Base-by-base conservation (phyloP, 1,284 basidiomycete genomes). In the Apiotrichum montevideense region DNA sequence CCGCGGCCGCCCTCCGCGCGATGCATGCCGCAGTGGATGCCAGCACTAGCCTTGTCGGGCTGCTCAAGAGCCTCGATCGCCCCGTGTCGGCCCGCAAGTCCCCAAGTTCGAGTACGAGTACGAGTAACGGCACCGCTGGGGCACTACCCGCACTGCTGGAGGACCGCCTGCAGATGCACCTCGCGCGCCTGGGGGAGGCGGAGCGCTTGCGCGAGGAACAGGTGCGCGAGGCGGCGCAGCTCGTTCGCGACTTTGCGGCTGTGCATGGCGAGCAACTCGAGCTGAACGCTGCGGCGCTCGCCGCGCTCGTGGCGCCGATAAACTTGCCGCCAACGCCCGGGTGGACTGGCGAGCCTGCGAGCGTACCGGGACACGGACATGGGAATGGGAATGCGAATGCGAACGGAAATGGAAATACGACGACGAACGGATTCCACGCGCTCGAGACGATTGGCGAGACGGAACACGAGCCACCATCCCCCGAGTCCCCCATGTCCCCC, bases 141-240 rank as follows among this genome's bases (percentile, higher is more conserved):
- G n/a, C 4, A 40, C 10, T 37, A 35, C 14, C 39, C 46, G 21
- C 48, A 7, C 48, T 52, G 32, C 52, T 56, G n/a, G 60, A 61
- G 13, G 53, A 52, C 14, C 41, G 57, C 14, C 55, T 62, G 21
- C 35, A 37, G 7, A 39, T 21, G 4, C 55, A 55, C 35, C 43
- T 56, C 10, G 33, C 32, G 2, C 52, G 52, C 21, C 37, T 62
- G 35, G 40, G 44, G 41, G 60, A 56, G 42, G 45, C 52, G 8
- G 60, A 62, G 52, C 57, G 57, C 13, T 33, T 50, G 35, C 51
- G 60, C 34, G 60, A 62, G 21, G 57, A 62, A 39, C 57, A 58
- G 43, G 44, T 42, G 10, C 56, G 60, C 21, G 60, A 58, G 14
- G 46, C 47, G 4, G 57, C 50, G 0, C 49, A 40, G 8, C 60